Percentiles rank a stretch among this genome's conserved stretches.
Evolutionary conservation across 2,329 filamentous ascomycete genomes (phyloP).

Genomic region (Aschersonia sp.): DNA sequence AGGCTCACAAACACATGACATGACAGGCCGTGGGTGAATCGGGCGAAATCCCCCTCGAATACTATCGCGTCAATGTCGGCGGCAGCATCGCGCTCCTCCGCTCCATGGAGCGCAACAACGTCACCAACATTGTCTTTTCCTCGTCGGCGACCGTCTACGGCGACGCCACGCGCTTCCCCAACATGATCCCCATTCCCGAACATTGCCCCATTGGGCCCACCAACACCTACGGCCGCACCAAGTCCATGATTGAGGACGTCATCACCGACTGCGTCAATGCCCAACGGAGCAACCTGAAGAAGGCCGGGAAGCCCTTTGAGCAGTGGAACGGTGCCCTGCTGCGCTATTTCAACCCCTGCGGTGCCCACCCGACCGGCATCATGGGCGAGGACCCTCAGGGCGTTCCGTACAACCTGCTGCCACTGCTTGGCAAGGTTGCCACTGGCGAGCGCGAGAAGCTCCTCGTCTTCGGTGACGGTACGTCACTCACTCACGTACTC

Average conservation of each 20-base stretch:
- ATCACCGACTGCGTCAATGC: slow-evolving; percentile 85
- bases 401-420: slow-evolving; percentile 88
- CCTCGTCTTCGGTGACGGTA: slow-evolving; percentile 85
- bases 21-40: slow-evolving; percentile 85
- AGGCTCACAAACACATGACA: no score
- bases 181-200: slow-evolving; percentile 99
- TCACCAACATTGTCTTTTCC: slow-evolving; percentile 96
- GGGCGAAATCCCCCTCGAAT: slow-evolving; percentile 83
- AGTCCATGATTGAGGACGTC: slow-evolving; percentile 79
- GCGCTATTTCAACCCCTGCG: slow-evolving; percentile 95
- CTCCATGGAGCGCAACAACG: slow-evolving; percentile 78
- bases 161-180: slow-evolving; percentile 84
- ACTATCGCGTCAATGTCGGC: slow-evolving; percentile 93
- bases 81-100: slow-evolving; percentile 79
- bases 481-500: slow-evolving; percentile 13
- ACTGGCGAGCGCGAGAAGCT: slow-evolving; percentile 91
- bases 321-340: slow-evolving; percentile 89
- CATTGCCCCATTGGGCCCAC: slow-evolving; percentile 90
- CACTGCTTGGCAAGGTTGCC: slow-evolving; percentile 86
- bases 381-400: slow-evolving; percentile 98
- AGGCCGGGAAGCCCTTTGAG: slow-evolving; percentile 60
- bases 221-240: slow-evolving; percentile 95
- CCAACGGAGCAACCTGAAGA: slow-evolving; percentile 68
- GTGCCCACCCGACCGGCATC: slow-evolving; percentile 84
- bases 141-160: slow-evolving; percentile 97